Conservation (phyloP, 768 basidiomycete species). For the Russula olivacea region DNA sequence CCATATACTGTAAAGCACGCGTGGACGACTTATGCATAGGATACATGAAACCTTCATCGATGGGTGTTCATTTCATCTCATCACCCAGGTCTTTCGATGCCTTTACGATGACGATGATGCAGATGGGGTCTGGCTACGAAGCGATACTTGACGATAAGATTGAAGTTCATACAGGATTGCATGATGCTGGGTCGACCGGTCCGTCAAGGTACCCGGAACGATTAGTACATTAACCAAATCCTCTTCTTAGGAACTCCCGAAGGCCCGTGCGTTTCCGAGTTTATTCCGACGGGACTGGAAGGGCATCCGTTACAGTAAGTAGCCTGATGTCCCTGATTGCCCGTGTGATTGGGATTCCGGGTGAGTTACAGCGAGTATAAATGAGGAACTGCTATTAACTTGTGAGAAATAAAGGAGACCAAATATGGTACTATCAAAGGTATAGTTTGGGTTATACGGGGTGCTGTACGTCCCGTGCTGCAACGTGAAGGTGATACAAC, state of each 20-base stretch:
- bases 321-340: conserved; percentile 41
- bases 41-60: conserved; percentile 62
- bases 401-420: conserved; percentile 32
- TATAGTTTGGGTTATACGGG: conserved; percentile 25
- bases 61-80: conserved; percentile 38
- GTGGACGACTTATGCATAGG: conserved; percentile 31
- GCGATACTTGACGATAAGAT: conserved; percentile 47
- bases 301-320: conserved; percentile 29
- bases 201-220: neutral
- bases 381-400: conserved; percentile 34
- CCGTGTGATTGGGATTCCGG: conserved; percentile 49
- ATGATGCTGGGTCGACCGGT: conserved; percentile 41
- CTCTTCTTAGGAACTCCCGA: neutral
- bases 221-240: too few species aligned
- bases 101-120: too few species aligned
- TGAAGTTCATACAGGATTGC: conserved; percentile 55
- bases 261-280: conserved; percentile 10
- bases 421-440: conserved; percentile 47
- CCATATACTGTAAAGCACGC: neutral
- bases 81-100: too few species aligned
- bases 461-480: conserved; percentile 26
- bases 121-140: conserved; percentile 68
- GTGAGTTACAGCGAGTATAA: conserved; percentile 51
- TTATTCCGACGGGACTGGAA: conserved; percentile 36
- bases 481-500: conserved; percentile 25